Evolutionary conservation across 2,329 filamentous ascomycete species (phyloP).

Genomic region (Cytospora schulzeri): DNA sequence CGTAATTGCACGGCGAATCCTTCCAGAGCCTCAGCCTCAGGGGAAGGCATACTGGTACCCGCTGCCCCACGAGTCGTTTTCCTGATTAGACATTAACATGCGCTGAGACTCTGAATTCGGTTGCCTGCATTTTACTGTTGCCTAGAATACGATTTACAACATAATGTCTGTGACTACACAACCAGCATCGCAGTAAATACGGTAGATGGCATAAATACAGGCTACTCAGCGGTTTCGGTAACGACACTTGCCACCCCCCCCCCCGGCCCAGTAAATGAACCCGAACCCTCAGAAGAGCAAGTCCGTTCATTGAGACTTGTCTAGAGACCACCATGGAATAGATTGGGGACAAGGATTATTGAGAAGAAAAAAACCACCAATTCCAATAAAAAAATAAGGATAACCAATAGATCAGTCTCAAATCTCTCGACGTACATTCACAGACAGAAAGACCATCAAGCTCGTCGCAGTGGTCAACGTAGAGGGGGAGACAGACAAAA

Average conservation of each 20-base stretch:
- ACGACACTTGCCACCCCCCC: not conserved
- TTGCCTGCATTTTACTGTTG: not conserved
- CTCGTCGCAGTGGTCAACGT: no score
- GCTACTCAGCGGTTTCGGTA: no score
- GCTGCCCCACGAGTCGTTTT: not conserved
- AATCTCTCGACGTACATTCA: no score
- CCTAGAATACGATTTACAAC: not conserved
- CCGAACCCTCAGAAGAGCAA: not conserved
- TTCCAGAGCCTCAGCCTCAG: not conserved
- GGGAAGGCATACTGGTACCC: not conserved
- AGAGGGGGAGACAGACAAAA: no score
- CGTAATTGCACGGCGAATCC: not conserved
- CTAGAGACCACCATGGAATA: not conserved
- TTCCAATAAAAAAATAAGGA: no score
- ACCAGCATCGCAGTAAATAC: no score
- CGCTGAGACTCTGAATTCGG: not conserved
- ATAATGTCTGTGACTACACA: no score
- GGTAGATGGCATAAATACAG: no score
- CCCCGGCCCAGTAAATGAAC: not conserved
- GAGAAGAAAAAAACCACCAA: no score
- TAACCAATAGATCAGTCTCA: no score
- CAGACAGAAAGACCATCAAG: no score
- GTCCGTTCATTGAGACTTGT: not conserved
- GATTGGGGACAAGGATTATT: no score
- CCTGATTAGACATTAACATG: not conserved